Conservation (phyloP, 2,329 filamentous ascomycete genomes). For the Talaromyces sp. region DNA sequence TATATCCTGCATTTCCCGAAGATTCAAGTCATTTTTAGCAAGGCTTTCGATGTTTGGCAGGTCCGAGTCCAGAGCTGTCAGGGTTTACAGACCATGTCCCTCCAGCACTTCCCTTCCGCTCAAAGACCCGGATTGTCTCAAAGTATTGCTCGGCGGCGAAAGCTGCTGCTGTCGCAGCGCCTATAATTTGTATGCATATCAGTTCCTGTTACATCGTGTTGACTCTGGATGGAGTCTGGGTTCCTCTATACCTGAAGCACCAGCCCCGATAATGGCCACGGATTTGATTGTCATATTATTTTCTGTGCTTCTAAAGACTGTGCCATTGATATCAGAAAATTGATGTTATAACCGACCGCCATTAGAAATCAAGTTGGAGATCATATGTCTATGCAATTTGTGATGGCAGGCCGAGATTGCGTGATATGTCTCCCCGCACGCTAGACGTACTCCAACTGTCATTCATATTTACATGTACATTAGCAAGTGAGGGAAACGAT, state of each 20-base stretch:
- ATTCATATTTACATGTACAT: background rate
- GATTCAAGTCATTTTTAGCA: background rate
- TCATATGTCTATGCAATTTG: background rate
- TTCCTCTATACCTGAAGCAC: slow-evolving; percentile 26
- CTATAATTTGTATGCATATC: background rate
- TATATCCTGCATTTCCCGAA: slow-evolving; percentile 30
- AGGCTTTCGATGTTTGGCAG: background rate
- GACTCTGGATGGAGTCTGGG: no score
- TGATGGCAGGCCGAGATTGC: slow-evolving; percentile 8
- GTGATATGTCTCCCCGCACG: slow-evolving; percentile 9
- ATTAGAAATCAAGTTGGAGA: background rate
- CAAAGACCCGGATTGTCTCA: slow-evolving; percentile 34
- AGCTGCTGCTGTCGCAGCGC: slow-evolving; percentile 33
- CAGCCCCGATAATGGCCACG: slow-evolving; percentile 32
- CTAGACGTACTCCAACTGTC: background rate
- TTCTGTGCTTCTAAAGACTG: background rate
- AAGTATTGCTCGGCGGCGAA: slow-evolving; percentile 34
- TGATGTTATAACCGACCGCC: background rate
- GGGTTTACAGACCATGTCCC: slow-evolving; percentile 31
- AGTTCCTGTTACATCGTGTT: background rate
- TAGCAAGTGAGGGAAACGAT: no score
- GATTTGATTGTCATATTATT: slow-evolving; percentile 16
- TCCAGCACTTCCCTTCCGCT: slow-evolving; percentile 33
- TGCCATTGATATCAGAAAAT: background rate
- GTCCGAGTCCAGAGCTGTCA: background rate